phyloP scores from a whole-genome alignment of 805 yeast genomes.

The Cyberlindnera bimundalis region DNA sequence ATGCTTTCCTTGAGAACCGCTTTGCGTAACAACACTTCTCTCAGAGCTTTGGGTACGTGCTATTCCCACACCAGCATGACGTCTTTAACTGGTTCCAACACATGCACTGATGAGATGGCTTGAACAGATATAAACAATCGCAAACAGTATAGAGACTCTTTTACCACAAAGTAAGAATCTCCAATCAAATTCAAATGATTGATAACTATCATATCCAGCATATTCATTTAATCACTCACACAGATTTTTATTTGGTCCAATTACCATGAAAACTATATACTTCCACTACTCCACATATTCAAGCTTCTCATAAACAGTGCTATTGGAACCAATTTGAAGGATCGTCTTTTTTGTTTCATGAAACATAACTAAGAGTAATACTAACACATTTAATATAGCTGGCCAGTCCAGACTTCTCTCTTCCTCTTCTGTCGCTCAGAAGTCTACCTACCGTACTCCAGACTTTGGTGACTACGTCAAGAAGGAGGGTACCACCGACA shows the following conservation, averaged over 20 bases:
- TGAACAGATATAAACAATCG: too few species aligned
- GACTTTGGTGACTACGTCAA: constrained; percentile 80
- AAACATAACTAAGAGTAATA: constrained; percentile 2
- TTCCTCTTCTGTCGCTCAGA: constrained; percentile 44
- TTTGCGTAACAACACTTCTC: constrained; percentile 25
- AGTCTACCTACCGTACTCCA: constrained; percentile 86
- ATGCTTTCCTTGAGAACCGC: constrained; percentile 31
- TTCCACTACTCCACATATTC: too few species aligned
- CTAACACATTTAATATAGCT: constrained; percentile 20
- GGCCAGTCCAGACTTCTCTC: constrained; percentile 30
- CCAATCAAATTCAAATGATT: too few species aligned
- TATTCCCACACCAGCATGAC: background rate
- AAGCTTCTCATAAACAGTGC: background rate
- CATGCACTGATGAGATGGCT: background rate
- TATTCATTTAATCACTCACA: too few species aligned
- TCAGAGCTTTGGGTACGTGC: constrained; percentile 28
- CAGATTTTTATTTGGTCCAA: too few species aligned
- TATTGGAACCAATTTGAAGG: background rate
- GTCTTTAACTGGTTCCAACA: background rate
- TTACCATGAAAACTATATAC: too few species aligned
- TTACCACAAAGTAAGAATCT: too few species aligned
- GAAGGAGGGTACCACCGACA: constrained; percentile 65
- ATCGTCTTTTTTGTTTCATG: too few species aligned
- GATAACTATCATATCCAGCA: too few species aligned
- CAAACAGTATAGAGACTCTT: too few species aligned